phyloP scores from a whole-genome alignment of 2,329 filamentous ascomycete species.

The Verticillium nonalfalfae region DNA sequence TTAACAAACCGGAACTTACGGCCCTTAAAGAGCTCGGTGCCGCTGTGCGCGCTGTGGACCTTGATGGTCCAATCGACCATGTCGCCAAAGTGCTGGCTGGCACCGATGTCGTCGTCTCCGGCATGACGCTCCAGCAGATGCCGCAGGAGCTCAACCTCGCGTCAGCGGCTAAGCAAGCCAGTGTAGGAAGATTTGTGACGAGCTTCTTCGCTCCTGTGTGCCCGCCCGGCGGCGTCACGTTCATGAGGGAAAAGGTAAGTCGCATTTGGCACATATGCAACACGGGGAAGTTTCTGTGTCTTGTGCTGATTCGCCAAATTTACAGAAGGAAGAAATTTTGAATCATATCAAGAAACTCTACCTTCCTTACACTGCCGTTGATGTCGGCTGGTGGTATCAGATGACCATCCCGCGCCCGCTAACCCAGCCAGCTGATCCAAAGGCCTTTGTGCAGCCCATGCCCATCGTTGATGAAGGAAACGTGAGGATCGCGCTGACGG shows the following conservation, averaged over 20 bases:
- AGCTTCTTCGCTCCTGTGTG: constrained; percentile 40
- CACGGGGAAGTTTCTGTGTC: too few species aligned
- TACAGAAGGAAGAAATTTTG: constrained; percentile 40
- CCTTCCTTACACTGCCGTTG: constrained; percentile 50
- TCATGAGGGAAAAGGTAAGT: constrained; percentile 16
- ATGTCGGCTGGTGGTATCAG: constrained; percentile 55
- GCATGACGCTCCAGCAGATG: constrained; percentile 25
- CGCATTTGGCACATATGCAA: background rate
- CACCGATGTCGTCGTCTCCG: constrained; percentile 34
- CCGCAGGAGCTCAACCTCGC: constrained; percentile 37
- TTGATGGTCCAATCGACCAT: constrained; percentile 23
- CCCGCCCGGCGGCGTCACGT: constrained; percentile 26
- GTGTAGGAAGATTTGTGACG: constrained; percentile 45
- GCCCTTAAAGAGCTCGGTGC: background rate
- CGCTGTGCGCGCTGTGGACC: constrained; percentile 30
- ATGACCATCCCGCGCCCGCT: constrained; percentile 21
- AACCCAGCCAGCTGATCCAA: constrained; percentile 14
- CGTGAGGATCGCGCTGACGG: constrained; percentile 33
- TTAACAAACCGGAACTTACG: background rate
- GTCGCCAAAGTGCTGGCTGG: constrained; percentile 5
- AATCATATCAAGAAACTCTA: constrained; percentile 38
- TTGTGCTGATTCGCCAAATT: background rate
- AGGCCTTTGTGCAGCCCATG: constrained; percentile 19
- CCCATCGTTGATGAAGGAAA: constrained; percentile 39
- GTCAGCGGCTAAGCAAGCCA: constrained; percentile 39